These are phyloP conservation scores for Karstenula rhodostoma DNA, from an alignment of 2,329 filamentous ascomycete species.

Conservation along the genomic window DNA sequence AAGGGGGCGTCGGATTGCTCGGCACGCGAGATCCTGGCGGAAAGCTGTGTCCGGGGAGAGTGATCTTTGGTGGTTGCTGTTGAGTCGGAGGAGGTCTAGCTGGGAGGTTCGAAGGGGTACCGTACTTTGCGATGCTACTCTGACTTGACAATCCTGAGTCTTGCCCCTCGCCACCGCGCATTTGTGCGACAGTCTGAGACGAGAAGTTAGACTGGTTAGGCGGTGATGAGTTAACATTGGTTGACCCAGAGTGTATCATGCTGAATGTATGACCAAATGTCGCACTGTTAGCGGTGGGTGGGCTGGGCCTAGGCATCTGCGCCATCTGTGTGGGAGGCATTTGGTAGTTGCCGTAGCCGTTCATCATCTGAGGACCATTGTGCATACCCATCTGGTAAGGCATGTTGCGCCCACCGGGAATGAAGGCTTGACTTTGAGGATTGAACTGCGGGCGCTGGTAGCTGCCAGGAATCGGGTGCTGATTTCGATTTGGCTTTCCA, in stretches of 20 bases:
- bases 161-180: constrained; percentile 13
- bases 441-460: constrained; percentile 89
- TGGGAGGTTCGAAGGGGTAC: constrained; percentile 62
- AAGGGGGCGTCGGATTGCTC: constrained; percentile 26
- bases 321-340: constrained; percentile 33
- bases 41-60: constrained; percentile 26
- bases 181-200: constrained; percentile 22
- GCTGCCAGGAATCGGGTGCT: constrained; percentile 85
- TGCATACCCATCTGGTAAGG: constrained; percentile 44
- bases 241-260: constrained; percentile 28
- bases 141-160: constrained; percentile 41
- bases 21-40: constrained; percentile 29
- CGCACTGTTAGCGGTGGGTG: constrained; percentile 35
- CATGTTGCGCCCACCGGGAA: constrained; percentile 66
- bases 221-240: constrained; percentile 19
- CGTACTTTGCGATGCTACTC: constrained; percentile 65
- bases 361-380: constrained; percentile 44
- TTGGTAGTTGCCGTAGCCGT: constrained; percentile 37
- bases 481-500: constrained; percentile 71
- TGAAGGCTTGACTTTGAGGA: constrained; percentile 90
- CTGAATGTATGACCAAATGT: constrained; percentile 42
- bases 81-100: constrained; percentile 61
- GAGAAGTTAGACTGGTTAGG: constrained; percentile 30
- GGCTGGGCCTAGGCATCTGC: constrained; percentile 39
- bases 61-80: constrained; percentile 39